Conservation (phyloP, 495 filamentous ascomycete genomes). For the Xylaria intraflava region DNA sequence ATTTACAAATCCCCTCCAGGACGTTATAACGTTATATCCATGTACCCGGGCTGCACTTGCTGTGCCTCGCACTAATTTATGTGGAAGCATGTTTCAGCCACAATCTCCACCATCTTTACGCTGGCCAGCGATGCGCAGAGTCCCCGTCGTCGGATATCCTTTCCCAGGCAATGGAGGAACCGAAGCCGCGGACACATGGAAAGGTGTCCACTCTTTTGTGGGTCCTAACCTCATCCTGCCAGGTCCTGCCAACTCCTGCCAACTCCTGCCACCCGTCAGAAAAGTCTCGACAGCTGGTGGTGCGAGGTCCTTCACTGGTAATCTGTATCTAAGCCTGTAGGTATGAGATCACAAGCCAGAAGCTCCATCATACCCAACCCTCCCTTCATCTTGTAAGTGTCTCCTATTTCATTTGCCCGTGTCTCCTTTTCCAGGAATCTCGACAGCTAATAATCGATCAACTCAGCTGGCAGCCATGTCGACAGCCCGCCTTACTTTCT, state of each 20-base stretch:
- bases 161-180: too few species aligned
- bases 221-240: background rate
- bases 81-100: too few species aligned
- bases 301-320: background rate
- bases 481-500: slow-evolving; percentile 59
- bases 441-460: background rate
- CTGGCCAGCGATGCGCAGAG: too few species aligned
- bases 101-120: too few species aligned
- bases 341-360: slow-evolving; percentile 4
- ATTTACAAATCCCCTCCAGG: too few species aligned
- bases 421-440: slow-evolving; percentile 10
- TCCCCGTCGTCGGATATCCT: too few species aligned
- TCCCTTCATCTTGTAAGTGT: background rate
- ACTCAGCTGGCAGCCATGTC: slow-evolving; percentile 48
- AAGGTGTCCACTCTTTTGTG: too few species aligned
- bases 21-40: too few species aligned
- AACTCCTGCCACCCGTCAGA: background rate
- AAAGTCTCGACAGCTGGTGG: background rate
- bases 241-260: background rate
- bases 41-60: too few species aligned
- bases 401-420: too few species aligned
- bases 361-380: background rate
- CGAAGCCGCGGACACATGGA: too few species aligned
- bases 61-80: too few species aligned
- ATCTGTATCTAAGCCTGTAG: background rate